Evolutionary conservation across 2,329 filamentous ascomycete genomes (phyloP).

Genomic region (Diaporthe citrichinensis): DNA sequence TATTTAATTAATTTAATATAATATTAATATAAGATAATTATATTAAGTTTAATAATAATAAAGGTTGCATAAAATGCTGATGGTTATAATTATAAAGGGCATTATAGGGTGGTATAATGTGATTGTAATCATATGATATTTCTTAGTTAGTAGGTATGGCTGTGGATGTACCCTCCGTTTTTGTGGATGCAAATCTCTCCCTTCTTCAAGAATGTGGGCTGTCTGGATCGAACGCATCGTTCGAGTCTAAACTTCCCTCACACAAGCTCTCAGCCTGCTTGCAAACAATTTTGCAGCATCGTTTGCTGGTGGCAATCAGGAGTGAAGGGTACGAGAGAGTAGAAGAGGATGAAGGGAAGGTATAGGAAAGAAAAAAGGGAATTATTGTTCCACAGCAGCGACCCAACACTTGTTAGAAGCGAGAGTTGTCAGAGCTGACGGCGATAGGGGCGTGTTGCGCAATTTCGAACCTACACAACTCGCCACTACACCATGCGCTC

Average conservation of each 20-base stretch:
- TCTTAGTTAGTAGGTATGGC: too few species aligned
- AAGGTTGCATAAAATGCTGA: too few species aligned
- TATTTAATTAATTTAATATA: too few species aligned
- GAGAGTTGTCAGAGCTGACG: not conserved
- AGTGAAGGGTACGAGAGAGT: not conserved
- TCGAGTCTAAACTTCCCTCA: not conserved
- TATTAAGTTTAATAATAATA: too few species aligned
- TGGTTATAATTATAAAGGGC: too few species aligned
- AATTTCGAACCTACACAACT: not conserved
- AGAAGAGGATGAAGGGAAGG: too few species aligned
- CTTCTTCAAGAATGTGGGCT: not conserved
- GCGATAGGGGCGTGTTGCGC: not conserved
- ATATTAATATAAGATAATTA: too few species aligned
- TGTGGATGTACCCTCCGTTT: too few species aligned
- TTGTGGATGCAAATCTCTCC: too few species aligned
- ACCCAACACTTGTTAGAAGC: not conserved
- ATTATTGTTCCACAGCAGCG: not conserved
- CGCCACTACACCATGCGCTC: not conserved
- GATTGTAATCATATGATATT: too few species aligned
- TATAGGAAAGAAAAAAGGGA: not conserved
- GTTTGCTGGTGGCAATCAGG: not conserved
- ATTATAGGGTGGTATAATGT: too few species aligned
- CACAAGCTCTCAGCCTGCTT: not conserved
- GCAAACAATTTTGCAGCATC: not conserved
- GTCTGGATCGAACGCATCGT: not conserved